These are phyloP conservation scores for Tetradesmus obliquus DNA, from an alignment of 139 green algal species.

Conservation along the genomic window DNA sequence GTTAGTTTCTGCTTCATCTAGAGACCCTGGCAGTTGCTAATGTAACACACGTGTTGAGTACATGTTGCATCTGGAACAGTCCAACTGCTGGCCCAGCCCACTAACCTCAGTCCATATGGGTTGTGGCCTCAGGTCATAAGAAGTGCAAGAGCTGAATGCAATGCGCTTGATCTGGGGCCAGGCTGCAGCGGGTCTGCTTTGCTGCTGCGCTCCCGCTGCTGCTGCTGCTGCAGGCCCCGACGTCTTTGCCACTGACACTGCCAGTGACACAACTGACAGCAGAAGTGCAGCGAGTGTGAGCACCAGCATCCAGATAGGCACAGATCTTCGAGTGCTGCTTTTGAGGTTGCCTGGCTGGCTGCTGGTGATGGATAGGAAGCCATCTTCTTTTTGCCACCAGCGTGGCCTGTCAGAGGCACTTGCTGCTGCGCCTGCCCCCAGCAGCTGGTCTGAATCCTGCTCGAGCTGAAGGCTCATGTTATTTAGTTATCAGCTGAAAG, in stretches of 20 bases:
- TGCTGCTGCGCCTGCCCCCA: not conserved
- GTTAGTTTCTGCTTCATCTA: not conserved
- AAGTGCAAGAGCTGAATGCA: constrained; percentile 69
- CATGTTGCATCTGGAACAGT: not conserved
- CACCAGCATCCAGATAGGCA: not conserved
- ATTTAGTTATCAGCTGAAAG: not conserved
- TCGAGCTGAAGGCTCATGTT: not conserved
- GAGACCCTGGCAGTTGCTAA: no score
- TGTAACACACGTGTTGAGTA: no score
- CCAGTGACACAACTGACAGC: not conserved
- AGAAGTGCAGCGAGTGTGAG: not conserved
- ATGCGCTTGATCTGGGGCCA: constrained; percentile 45
- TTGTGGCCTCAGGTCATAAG: constrained; percentile 62
- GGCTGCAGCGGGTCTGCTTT: not conserved
- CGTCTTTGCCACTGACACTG: not conserved
- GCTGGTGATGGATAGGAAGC: not conserved
- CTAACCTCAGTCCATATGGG: constrained; percentile 64
- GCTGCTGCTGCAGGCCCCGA: not conserved
- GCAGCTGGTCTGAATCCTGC: not conserved
- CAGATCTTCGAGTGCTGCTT: not conserved
- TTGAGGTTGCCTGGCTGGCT: not conserved
- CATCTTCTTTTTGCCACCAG: not conserved
- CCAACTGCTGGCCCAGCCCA: not conserved
- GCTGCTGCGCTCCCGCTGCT: not conserved
- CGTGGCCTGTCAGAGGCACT: not conserved